Conservation (phyloP, 2,329 filamentous ascomycete genomes). For the Trichothecium roseum region DNA sequence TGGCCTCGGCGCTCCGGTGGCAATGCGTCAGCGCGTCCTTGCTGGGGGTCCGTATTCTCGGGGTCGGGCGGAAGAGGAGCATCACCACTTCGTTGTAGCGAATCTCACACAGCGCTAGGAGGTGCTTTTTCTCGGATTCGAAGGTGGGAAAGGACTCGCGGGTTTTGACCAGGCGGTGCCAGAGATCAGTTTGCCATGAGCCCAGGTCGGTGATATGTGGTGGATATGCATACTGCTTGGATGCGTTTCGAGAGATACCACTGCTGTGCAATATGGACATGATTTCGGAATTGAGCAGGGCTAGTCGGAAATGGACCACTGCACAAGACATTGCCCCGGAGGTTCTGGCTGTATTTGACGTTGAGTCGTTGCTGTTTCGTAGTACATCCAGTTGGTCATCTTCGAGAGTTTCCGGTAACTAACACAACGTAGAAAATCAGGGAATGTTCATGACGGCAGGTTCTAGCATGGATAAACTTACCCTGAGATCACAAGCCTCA, state of each 20-base stretch:
- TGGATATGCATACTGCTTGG: slow-evolving; percentile 38
- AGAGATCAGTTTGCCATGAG: slow-evolving; percentile 34
- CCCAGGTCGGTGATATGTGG: slow-evolving; percentile 30
- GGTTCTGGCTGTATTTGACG: no score
- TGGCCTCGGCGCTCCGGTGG: slow-evolving; percentile 28
- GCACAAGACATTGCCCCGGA: slow-evolving; percentile 30
- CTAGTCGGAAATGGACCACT: slow-evolving; percentile 36
- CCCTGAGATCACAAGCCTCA: slow-evolving; percentile 43
- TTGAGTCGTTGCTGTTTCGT: no score
- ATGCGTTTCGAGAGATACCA: slow-evolving; percentile 33
- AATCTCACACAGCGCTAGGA: slow-evolving; percentile 26
- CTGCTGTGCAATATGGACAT: slow-evolving; percentile 45
- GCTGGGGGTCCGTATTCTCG: slow-evolving; percentile 36
- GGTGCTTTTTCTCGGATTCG: slow-evolving; percentile 10
- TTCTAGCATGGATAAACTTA: no score
- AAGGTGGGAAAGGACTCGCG: slow-evolving; percentile 20
- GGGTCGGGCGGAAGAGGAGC: slow-evolving; percentile 38
- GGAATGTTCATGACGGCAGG: no score
- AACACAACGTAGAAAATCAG: no score
- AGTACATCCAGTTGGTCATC: no score
- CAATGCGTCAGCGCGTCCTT: slow-evolving; percentile 28
- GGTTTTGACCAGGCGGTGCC: slow-evolving; percentile 29
- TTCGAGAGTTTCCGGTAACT: not conserved
- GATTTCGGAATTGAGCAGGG: slow-evolving; percentile 44
- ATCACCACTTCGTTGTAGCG: slow-evolving; percentile 38